phyloP scores from a whole-genome alignment of 805 yeast species.

The Kodamaea nitidulidarum region DNA sequence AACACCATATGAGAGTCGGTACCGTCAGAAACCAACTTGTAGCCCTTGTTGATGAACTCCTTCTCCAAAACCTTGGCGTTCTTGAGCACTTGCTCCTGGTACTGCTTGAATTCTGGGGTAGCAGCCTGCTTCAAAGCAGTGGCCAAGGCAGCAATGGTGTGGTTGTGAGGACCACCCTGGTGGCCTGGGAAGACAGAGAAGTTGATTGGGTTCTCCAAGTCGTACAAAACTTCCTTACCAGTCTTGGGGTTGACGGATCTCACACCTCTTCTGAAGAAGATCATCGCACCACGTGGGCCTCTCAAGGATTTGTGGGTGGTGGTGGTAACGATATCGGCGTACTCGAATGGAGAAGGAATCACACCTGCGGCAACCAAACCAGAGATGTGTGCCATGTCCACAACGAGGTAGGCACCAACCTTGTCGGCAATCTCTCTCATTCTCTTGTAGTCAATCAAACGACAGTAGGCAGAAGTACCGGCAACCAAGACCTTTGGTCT shows the following conservation, averaged over 20 bases:
- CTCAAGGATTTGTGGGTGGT: slow-evolving; percentile 96
- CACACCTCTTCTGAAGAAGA: slow-evolving; percentile 92
- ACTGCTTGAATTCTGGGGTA: slow-evolving; percentile 81
- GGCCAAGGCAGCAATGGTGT: slow-evolving; percentile 93
- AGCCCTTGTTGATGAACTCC: slow-evolving; percentile 61
- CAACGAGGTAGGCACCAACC: slow-evolving; percentile 87
- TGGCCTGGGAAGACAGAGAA: slow-evolving; percentile 98
- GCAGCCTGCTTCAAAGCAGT: slow-evolving; percentile 91
- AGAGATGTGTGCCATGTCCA: slow-evolving; percentile 97
- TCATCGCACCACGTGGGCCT: slow-evolving; percentile 99
- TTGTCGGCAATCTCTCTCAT: slow-evolving; percentile 88
- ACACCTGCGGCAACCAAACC: slow-evolving; percentile 95
- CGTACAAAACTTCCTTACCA: slow-evolving; percentile 82
- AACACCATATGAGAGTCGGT: slow-evolving; percentile 93
- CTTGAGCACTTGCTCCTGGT: slow-evolving; percentile 77
- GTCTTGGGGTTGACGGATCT: slow-evolving; percentile 71
- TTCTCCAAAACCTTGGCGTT: slow-evolving; percentile 77
- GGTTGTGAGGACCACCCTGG: slow-evolving; percentile 99
- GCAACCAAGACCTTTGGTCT: slow-evolving; percentile 95
- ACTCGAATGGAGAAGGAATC: slow-evolving; percentile 86
- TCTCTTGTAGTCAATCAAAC: slow-evolving; percentile 84
- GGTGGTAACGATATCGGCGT: slow-evolving; percentile 94
- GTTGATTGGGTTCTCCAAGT: slow-evolving; percentile 87
- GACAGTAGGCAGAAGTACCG: slow-evolving; percentile 94
- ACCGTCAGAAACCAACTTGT: slow-evolving; percentile 82